Evolutionary conservation across 176 grass and related monocot genomes (phyloP), one percentile per base, ranked within the genome.

Genomic region (Aechmea fasciata): DNA sequence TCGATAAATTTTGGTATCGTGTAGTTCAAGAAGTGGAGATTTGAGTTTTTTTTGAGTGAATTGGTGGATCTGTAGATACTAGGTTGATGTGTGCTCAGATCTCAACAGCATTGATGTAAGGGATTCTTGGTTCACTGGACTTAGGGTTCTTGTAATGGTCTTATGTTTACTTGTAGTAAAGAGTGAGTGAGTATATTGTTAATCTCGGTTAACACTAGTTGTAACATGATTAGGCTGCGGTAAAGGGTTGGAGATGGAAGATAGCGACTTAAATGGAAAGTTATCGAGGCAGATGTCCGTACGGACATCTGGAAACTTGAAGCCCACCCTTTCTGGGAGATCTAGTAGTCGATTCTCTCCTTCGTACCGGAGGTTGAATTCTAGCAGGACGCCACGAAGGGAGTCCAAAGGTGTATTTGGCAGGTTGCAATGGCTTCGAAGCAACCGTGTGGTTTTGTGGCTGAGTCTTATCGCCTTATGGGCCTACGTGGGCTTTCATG

Each of bases 401-500:
- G 83, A 86, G 18, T 69, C 65, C 2, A 81, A 77, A 41, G 57
- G 66, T 17, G 14, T 3, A 11, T 28, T 57, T n/a, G 53, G 41
- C 57, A 33, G 49, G 48, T 70, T 81, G 52, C 53, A 70, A 54
- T 80, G 52, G 25, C 20, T 81, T 13, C 79, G 64, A 41, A 61
- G 63, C 49, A 86, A 81, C 47, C 64, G 63, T 19, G 17, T 86
- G 4, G 73, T 81, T 72, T 74, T 81, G 19, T 72, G 78, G 48
- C 25, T 86, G 49, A 78, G 71, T 57, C 66, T 86, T 9, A 81
- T 86, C 25, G 73, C 74, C 47, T 33, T 81, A n/a, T 86, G 83
- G 83, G 24, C 69, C n/a, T 86, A 81, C 33, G 68, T 86, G 59
- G 83, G 78, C 4, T 86, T 86, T 72, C 78, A 78, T 73, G 52